A percentile compares a stretch with the other conserved stretches of the same genome.
Evolutionary conservation across 768 basidiomycete species (phyloP).

Genomic region (Tricholoma saponaceum): DNA sequence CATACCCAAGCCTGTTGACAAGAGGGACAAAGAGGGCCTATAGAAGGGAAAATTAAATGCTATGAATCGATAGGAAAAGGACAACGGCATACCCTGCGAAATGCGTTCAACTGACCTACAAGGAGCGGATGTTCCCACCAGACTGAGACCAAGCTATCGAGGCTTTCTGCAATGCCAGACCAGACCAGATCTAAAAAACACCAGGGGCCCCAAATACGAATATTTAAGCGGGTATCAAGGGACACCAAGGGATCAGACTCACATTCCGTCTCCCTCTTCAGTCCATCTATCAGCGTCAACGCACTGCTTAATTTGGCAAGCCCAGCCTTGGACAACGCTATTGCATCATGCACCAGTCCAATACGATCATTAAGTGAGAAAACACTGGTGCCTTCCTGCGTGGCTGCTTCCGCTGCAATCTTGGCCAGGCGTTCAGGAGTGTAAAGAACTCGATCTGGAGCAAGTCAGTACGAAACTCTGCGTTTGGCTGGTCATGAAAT

Average conservation of each 20-base stretch:
- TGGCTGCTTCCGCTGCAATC: slow-evolving; percentile 80
- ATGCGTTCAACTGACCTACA: slow-evolving; percentile 50
- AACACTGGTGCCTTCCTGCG: slow-evolving; percentile 38
- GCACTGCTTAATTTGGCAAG: slow-evolving; percentile 72
- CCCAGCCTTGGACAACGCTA: slow-evolving; percentile 79
- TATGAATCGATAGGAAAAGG: neutral
- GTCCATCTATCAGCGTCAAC: slow-evolving; percentile 64
- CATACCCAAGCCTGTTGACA: slow-evolving; percentile 75
- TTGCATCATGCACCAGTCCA: slow-evolving; percentile 81
- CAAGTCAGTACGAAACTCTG: slow-evolving; percentile 4
- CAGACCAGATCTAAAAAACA: slow-evolving; percentile 70
- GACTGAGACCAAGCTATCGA: slow-evolving; percentile 50
- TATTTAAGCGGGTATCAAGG: neutral
- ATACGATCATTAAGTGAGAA: slow-evolving; percentile 86
- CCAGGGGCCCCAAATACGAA: neutral
- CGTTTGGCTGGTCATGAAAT: neutral
- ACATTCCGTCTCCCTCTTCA: slow-evolving; percentile 79
- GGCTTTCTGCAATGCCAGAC: slow-evolving; percentile 58
- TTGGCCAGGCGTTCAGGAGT: slow-evolving; percentile 70
- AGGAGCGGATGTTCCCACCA: slow-evolving; percentile 82
- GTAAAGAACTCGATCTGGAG: slow-evolving; percentile 80
- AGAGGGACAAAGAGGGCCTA: slow-evolving; percentile 71
- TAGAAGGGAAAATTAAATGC: neutral
- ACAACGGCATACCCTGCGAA: slow-evolving; percentile 49
- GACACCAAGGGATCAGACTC: slow-evolving; percentile 21